phyloP scores from a whole-genome alignment of 2,329 filamentous ascomycete species.

The Didymella segeticola region DNA sequence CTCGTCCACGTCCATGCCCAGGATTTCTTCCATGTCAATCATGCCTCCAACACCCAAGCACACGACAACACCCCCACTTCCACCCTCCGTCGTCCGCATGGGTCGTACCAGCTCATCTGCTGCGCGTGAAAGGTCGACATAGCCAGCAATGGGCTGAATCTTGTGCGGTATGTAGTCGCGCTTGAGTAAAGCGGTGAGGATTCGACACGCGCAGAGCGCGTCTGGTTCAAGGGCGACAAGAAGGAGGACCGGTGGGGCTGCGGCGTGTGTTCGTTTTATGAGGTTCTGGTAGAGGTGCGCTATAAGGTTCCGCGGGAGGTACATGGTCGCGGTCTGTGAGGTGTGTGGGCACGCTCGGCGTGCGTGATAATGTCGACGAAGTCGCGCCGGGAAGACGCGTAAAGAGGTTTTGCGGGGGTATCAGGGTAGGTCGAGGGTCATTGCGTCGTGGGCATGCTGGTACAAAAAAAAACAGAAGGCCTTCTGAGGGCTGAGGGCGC shows the following conservation, averaged over 20 bases:
- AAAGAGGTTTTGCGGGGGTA: conserved; percentile 21
- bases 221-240: conserved; percentile 95
- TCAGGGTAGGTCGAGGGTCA: conserved; percentile 23
- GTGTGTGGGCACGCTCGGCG: conserved; percentile 22
- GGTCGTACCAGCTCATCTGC: conserved; percentile 80
- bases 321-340: conserved; percentile 65
- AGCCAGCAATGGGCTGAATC: conserved; percentile 92
- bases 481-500: conserved; percentile 19
- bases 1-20: conserved; percentile 76
- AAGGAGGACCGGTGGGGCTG: conserved; percentile 87
- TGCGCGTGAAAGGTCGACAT: conserved; percentile 83
- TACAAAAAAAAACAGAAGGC: conserved; percentile 29
- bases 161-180: conserved; percentile 98
- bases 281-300: conserved; percentile 92
- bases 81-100: conserved; percentile 85
- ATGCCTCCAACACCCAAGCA: conserved; percentile 93
- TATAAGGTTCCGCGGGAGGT: conserved; percentile 88
- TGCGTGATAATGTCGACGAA: conserved; percentile 19
- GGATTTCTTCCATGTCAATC: conserved; percentile 80
- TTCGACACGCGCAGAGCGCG: conserved; percentile 92
- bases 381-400: conserved; percentile 38
- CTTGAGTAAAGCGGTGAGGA: conserved; percentile 90
- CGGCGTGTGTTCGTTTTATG: conserved; percentile 83
- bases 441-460: conserved; percentile 22
- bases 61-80: conserved; percentile 85